Base-by-base conservation (phyloP, 805 yeast species). In the Spathaspora arborariae region DNA sequence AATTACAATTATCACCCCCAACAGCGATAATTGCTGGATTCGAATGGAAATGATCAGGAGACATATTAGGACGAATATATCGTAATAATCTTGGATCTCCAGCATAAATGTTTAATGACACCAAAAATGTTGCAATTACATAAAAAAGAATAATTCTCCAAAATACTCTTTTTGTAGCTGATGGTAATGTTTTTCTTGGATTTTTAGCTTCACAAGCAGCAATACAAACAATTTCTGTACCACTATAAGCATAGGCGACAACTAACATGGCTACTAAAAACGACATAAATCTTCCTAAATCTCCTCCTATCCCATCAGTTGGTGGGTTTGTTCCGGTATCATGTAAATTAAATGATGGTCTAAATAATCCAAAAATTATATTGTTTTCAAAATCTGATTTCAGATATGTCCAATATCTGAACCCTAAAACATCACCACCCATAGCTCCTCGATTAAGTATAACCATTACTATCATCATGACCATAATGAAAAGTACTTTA, bases 141-240 rank as follows among this genome's bases (percentile, higher is more conserved):
- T 87, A 88, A 52, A 86, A 77, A 0, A 84, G 60, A 4, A 84
- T 56, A 33, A 88, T 78, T 56, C 91, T 70, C 75, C 86, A 84
- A 59, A 86, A 85, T 2, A 86, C 88, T 54, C 85, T 73, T 54
- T 75, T 81, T 2, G 91, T 85, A 1, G 94, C 92, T 9, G 82
- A 75, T 1, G 95, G 95, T 15, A 88, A 70, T 0, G 92, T 82
- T 50, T 75, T 80, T 52, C 94, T 71, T 4, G 96, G 96, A 53
- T 85, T 83, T 50, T 83, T 72, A n/a, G 91, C 86, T 62, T 88
- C 96, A 62, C 91, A 87, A 5, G 92, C 89, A 2, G 94, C 92
- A 45, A 87, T 80, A 52, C 87, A 81, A 10, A 88, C 91, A 60
- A 84, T 81, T 54, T 88, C 96, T 1, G 90, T 85, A 0, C 96